Evolutionary conservation across 2,329 filamentous ascomycete genomes (phyloP).

Genomic region (Diaporthe sp.): DNA sequence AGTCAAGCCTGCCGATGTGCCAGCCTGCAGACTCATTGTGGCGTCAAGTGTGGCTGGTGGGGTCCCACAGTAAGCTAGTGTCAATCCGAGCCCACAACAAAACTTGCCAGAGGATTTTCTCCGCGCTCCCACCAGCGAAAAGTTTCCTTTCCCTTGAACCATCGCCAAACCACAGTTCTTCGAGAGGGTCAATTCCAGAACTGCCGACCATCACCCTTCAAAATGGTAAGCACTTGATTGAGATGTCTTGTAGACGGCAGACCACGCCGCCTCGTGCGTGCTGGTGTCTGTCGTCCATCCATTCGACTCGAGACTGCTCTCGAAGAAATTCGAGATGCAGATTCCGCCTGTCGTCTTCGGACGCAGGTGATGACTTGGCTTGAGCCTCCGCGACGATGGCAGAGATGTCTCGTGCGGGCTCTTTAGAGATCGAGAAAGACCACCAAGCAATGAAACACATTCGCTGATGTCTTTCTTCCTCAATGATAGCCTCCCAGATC

Average conservation of each 20-base stretch:
- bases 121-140: neutral
- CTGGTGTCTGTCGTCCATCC: conserved; percentile 29
- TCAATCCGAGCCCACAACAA: conserved; percentile 29
- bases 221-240: conserved; percentile 70
- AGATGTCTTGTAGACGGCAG: conserved; percentile 43
- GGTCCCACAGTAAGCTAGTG: neutral
- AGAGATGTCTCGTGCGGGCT: conserved; percentile 71
- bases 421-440: conserved; percentile 95
- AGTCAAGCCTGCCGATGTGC: neutral
- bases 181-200: conserved; percentile 52
- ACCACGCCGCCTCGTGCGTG: conserved; percentile 33
- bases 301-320: conserved; percentile 38
- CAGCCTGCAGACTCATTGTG: neutral
- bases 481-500: conserved; percentile 99
- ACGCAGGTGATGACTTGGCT: conserved; percentile 73
- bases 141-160: conserved; percentile 14
- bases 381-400: conserved; percentile 65
- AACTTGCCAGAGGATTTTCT: conserved; percentile 26
- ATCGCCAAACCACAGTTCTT: conserved; percentile 34
- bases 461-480: conserved; percentile 99
- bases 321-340: conserved; percentile 47
- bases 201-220: conserved; percentile 61
- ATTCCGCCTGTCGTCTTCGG: conserved; percentile 55
- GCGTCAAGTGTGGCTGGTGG: conserved; percentile 7
- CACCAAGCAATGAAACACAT: conserved; percentile 77